Conservation (phyloP, 441 rosid genomes). For the Flueggea neowawraea region DNA sequence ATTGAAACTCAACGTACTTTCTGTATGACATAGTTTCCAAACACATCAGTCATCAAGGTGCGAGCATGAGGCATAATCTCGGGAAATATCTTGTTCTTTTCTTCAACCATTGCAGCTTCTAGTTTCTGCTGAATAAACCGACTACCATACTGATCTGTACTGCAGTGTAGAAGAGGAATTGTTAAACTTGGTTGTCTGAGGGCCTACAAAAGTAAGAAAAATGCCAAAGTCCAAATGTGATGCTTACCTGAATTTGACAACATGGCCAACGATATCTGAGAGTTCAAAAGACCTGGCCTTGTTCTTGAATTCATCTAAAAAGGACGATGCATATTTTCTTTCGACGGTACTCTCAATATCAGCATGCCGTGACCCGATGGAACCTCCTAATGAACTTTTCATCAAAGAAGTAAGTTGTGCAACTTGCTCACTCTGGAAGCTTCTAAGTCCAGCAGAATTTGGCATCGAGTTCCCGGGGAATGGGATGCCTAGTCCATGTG, state of each 20-base stretch:
- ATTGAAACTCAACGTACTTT: constrained; percentile 43
- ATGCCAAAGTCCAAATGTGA: constrained; percentile 11
- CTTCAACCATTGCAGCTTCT: constrained; percentile 72
- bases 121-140: constrained; percentile 96
- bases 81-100: constrained; percentile 76
- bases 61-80: constrained; percentile 75
- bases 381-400: constrained; percentile 55
- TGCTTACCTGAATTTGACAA: constrained; percentile 80
- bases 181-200: constrained; percentile 11
- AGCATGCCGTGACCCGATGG: constrained; percentile 48
- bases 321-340: constrained; percentile 46
- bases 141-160: constrained; percentile 92
- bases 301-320: constrained; percentile 81
- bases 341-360: constrained; percentile 47
- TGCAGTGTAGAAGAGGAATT: constrained; percentile 32
- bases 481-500: constrained; percentile 49
- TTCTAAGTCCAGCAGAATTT: constrained; percentile 55
- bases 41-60: constrained; percentile 93
- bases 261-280: constrained; percentile 64
- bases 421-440: constrained; percentile 49
- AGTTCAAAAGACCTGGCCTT: constrained; percentile 72
- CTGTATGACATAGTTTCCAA: constrained; percentile 96
- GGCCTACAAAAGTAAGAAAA: constrained; percentile 7
- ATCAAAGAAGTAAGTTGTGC: constrained; percentile 51
- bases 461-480: constrained; percentile 40